These are phyloP conservation scores for Agaricales sp. DNA, from an alignment of 1,284 basidiomycete genomes.

Conservation along the genomic window DNA sequence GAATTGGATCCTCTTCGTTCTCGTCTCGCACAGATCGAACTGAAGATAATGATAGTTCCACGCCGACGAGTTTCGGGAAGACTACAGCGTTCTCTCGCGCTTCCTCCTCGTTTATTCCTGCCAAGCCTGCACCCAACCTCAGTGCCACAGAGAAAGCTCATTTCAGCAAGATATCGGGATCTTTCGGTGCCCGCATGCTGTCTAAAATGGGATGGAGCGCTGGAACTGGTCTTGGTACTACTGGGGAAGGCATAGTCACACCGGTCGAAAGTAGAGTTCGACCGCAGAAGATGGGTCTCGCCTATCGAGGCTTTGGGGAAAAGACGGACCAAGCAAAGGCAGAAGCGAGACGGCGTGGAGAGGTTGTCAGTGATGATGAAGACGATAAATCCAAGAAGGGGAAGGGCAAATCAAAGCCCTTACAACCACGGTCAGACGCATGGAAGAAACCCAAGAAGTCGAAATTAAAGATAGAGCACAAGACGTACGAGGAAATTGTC, in stretches of 20 bases:
- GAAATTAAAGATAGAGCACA: slow-evolving; percentile 82
- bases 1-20: slow-evolving; percentile 29
- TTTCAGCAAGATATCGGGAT: slow-evolving; percentile 66
- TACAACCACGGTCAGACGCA: slow-evolving; percentile 53
- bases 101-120: slow-evolving; percentile 47
- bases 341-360: slow-evolving; percentile 71
- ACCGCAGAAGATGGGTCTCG: slow-evolving; percentile 79
- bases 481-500: slow-evolving; percentile 91
- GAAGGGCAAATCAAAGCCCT: slow-evolving; percentile 40
- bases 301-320: slow-evolving; percentile 79
- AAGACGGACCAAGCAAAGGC: slow-evolving; percentile 81
- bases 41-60: background rate
- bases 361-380: slow-evolving; percentile 69
- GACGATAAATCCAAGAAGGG: slow-evolving; percentile 37
- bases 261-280: slow-evolving; percentile 82
- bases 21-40: slow-evolving; percentile 11
- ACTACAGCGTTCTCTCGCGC: slow-evolving; percentile 12
- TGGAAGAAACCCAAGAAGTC: slow-evolving; percentile 80
- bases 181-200: slow-evolving; percentile 83
- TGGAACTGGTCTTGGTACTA: slow-evolving; percentile 73
- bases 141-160: slow-evolving; percentile 62
- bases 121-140: slow-evolving; percentile 39
- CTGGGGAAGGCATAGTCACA: slow-evolving; percentile 78
- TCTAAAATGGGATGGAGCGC: slow-evolving; percentile 90
- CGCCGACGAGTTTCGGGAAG: background rate